A percentile compares a stretch with the other conserved stretches of the same genome.
Evolutionary conservation across 306 rosid species (phyloP).

Genomic region (Vigna mungo): DNA sequence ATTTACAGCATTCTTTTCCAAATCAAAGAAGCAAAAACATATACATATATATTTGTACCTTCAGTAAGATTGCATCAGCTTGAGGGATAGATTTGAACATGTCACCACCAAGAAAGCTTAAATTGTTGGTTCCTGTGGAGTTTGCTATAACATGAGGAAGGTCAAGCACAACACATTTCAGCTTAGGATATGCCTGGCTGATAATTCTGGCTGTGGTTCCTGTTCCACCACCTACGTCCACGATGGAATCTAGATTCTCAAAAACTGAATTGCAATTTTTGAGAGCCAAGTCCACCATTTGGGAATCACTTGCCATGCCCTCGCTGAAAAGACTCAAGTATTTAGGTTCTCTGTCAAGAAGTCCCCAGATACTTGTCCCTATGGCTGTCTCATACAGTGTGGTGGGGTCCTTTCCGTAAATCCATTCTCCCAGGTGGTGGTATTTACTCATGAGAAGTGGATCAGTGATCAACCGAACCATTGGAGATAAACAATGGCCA

Average conservation of each 20-base stretch:
- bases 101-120: constrained; percentile 37
- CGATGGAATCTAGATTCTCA: neutral
- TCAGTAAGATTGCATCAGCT: constrained; percentile 39
- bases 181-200: neutral
- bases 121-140: neutral
- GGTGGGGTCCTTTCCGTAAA: constrained; percentile 13
- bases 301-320: constrained; percentile 55
- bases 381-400: constrained; percentile 36
- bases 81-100: constrained; percentile 36
- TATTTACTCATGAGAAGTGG: neutral
- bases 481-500: constrained; percentile 29
- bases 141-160: constrained; percentile 33
- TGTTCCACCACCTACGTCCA: constrained; percentile 9
- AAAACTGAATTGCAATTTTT: constrained; percentile 46
- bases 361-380: constrained; percentile 42
- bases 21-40: neutral
- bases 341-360: constrained; percentile 6
- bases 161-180: constrained; percentile 33
- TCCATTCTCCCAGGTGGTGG: constrained; percentile 43
- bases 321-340: constrained; percentile 31
- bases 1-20: too few species aligned
- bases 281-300: constrained; percentile 46
- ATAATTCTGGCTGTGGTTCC: neutral
- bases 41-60: constrained; percentile 15
- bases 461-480: neutral